phyloP scores from a whole-genome alignment of 148 eudicot genomes.

The Drosera capensis region DNA sequence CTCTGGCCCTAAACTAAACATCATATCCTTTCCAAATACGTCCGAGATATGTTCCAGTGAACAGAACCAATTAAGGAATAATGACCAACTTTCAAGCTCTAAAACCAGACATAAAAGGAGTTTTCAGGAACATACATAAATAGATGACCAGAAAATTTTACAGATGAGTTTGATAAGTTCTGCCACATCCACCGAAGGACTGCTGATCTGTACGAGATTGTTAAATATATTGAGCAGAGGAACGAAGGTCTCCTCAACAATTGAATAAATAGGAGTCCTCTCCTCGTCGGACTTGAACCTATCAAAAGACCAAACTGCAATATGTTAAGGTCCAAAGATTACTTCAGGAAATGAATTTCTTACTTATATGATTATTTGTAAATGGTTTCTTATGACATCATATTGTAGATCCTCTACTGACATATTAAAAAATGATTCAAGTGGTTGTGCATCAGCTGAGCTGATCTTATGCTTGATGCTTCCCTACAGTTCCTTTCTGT shows the following conservation, averaged over 20 bases:
- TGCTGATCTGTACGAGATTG: slow-evolving; percentile 64
- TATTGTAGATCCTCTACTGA: too few species aligned
- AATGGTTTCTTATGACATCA: too few species aligned
- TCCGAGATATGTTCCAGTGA: too few species aligned
- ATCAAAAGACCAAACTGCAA: too few species aligned
- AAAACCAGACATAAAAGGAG: neutral
- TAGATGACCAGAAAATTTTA: slow-evolving; percentile 97
- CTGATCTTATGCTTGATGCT: too few species aligned
- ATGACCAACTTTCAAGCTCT: too few species aligned
- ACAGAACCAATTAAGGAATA: neutral
- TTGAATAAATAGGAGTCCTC: slow-evolving; percentile 58
- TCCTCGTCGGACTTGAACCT: slow-evolving; percentile 99
- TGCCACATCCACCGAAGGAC: slow-evolving; percentile 77
- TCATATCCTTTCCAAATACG: neutral
- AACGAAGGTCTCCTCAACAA: slow-evolving; percentile 94
- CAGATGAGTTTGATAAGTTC: slow-evolving; percentile 92
- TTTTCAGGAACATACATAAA: slow-evolving; percentile 52
- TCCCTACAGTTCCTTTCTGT: too few species aligned
- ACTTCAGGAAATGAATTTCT: too few species aligned
- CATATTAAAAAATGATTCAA: too few species aligned
- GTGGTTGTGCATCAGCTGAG: too few species aligned
- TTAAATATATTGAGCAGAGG: slow-evolving; percentile 61
- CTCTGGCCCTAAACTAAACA: neutral
- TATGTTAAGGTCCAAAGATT: too few species aligned
- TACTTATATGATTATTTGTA: too few species aligned